A percentile compares a stretch with the other conserved stretches of the same genome.
phyloP scores from a whole-genome alignment of 306 rosid species.

The Betula pendula region DNA sequence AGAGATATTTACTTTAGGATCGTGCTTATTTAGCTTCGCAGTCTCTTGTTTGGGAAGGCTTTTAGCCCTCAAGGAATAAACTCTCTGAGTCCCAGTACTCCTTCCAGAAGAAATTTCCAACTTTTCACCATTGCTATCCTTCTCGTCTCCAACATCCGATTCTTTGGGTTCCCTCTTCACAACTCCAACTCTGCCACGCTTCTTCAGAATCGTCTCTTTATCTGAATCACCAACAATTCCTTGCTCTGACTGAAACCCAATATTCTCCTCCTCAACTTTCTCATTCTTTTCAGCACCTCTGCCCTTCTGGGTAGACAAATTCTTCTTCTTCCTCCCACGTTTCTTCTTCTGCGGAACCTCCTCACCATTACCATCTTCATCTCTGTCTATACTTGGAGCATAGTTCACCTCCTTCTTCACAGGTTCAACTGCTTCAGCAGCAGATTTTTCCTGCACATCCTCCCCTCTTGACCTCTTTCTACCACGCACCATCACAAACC shows the following conservation, averaged over 20 bases:
- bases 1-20: slow-evolving; percentile 2
- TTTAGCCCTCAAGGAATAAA: background rate
- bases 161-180: background rate
- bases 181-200: background rate
- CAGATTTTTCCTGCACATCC: background rate
- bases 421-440: background rate
- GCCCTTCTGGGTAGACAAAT: background rate
- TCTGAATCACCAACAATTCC: background rate
- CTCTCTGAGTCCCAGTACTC: too few relatives aligned
- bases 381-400: background rate
- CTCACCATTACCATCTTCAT: background rate
- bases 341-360: background rate
- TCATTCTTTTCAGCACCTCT: background rate
- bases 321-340: slow-evolving; percentile 17
- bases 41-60: background rate
- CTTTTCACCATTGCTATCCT: background rate
- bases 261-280: background rate
- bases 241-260: background rate
- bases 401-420: background rate
- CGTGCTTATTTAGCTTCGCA: background rate
- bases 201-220: background rate
- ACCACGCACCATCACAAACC: background rate
- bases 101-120: slow-evolving; percentile 6
- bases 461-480: background rate
- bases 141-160: background rate